These are phyloP conservation scores for Oryza meyeriana DNA, from an alignment of 176 grass and related monocot genomes.

Conservation along the genomic window DNA sequence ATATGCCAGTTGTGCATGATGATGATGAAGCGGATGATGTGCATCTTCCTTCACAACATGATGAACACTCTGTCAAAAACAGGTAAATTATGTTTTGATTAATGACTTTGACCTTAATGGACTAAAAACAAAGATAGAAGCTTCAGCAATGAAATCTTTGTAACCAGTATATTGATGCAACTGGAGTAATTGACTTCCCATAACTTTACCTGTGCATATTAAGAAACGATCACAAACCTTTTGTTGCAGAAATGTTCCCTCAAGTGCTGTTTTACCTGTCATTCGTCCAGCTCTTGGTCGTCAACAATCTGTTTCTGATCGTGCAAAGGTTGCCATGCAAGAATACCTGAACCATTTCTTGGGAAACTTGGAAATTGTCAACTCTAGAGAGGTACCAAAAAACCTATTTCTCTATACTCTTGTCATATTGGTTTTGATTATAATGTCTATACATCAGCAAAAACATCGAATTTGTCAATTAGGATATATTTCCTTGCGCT, in stretches of 20 bases:
- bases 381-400: slow-evolving; percentile 60
- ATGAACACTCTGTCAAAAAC: slow-evolving; percentile 55
- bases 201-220: not conserved
- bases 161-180: no score
- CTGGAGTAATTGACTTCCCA: not conserved
- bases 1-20: slow-evolving; percentile 59
- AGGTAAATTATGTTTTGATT: slow-evolving; percentile 41
- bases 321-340: slow-evolving; percentile 81
- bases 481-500: slow-evolving; percentile 7
- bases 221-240: slow-evolving; percentile 8
- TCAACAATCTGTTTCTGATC: slow-evolving; percentile 73
- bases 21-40: slow-evolving; percentile 72
- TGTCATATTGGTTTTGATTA: not conserved
- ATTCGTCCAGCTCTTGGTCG: slow-evolving; percentile 65
- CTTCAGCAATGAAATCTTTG: not conserved
- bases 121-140: not conserved
- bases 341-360: slow-evolving; percentile 78
- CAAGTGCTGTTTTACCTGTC: slow-evolving; percentile 69
- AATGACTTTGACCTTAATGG: not conserved
- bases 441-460: not conserved
- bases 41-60: slow-evolving; percentile 53
- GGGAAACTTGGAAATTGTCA: slow-evolving; percentile 83
- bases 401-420: not conserved
- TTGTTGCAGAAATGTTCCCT: slow-evolving; percentile 68
- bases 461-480: not conserved